Conservation (phyloP, 2,329 filamentous ascomycete genomes). For the Escovopsis sp. region DNA sequence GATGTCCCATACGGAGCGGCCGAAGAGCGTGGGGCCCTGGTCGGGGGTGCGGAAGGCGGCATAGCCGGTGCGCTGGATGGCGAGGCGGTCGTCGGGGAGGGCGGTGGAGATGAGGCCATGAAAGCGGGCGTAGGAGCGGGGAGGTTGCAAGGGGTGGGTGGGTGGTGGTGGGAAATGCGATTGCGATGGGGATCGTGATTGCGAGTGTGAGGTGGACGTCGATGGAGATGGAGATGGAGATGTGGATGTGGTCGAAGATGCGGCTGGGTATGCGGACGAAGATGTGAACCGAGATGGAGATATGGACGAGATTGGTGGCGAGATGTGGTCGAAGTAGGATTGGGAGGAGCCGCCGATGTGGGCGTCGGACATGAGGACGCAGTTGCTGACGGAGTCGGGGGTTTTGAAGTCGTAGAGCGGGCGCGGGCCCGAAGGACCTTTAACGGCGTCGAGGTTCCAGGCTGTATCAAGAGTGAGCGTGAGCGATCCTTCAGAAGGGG, state of each 20-base stretch:
- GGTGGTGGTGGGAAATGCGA: too few relatives aligned
- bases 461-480: conserved; percentile 26
- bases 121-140: conserved; percentile 53
- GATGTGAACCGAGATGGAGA: not conserved
- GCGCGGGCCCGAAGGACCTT: conserved; percentile 46
- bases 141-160: conserved; percentile 6
- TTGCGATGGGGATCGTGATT: not conserved
- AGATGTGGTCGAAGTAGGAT: conserved; percentile 52
- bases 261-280: not conserved
- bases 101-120: conserved; percentile 78
- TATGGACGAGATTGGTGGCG: conserved; percentile 9
- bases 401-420: conserved; percentile 48
- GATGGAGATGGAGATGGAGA: not conserved
- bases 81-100: conserved; percentile 58
- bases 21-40: conserved; percentile 65
- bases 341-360: conserved; percentile 79
- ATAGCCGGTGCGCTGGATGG: conserved; percentile 68
- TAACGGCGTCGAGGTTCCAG: conserved; percentile 53
- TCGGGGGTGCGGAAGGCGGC: conserved; percentile 81
- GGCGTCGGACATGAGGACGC: conserved; percentile 72
- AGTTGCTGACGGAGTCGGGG: conserved; percentile 29
- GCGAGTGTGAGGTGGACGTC: not conserved
- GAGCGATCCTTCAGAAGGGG: not conserved
- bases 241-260: not conserved
- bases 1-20: conserved; percentile 72